These are phyloP conservation scores for Lophiotrema nucula DNA, from an alignment of 495 filamentous ascomycete genomes.

Conservation along the genomic window DNA sequence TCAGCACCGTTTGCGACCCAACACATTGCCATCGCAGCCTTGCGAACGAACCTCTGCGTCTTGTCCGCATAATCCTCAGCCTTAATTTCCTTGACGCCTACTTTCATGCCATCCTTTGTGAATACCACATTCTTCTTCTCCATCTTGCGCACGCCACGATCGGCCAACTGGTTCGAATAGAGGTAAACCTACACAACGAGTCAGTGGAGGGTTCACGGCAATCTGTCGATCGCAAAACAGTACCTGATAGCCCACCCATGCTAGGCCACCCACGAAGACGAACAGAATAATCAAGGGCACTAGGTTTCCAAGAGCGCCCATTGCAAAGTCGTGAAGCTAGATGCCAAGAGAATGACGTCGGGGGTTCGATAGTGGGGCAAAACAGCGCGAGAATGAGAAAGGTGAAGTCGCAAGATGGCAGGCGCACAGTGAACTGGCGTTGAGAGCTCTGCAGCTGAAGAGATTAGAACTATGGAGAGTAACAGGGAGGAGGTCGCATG, in stretches of 20 bases:
- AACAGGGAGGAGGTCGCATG: too few relatives aligned
- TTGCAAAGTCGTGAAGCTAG: too few relatives aligned
- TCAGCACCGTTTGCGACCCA: slow-evolving; percentile 11
- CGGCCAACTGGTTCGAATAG: slow-evolving; percentile 65
- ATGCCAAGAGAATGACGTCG: neutral
- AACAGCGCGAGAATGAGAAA: too few relatives aligned
- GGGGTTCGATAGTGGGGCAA: neutral
- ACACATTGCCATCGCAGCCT: neutral
- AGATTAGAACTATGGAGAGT: too few relatives aligned
- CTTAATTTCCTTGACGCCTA: slow-evolving; percentile 71
- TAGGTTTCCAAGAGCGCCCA: slow-evolving; percentile 51
- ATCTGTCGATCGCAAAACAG: neutral
- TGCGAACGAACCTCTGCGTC: slow-evolving; percentile 62
- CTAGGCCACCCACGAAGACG: slow-evolving; percentile 58
- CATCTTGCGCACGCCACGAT: slow-evolving; percentile 70
- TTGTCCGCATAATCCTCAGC: slow-evolving; percentile 78
- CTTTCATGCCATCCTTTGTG: slow-evolving; percentile 79
- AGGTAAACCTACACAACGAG: slow-evolving; percentile 53
- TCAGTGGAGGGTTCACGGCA: too few relatives aligned
- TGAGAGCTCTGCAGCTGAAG: too few relatives aligned
- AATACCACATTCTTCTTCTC: slow-evolving; percentile 77
- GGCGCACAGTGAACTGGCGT: too few relatives aligned
- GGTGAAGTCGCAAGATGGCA: too few relatives aligned
- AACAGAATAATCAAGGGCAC: slow-evolving; percentile 74
- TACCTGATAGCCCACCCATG: slow-evolving; percentile 66